Conservation (phyloP, 176 grass and related monocot species). For the Musa troglodytarum region DNA sequence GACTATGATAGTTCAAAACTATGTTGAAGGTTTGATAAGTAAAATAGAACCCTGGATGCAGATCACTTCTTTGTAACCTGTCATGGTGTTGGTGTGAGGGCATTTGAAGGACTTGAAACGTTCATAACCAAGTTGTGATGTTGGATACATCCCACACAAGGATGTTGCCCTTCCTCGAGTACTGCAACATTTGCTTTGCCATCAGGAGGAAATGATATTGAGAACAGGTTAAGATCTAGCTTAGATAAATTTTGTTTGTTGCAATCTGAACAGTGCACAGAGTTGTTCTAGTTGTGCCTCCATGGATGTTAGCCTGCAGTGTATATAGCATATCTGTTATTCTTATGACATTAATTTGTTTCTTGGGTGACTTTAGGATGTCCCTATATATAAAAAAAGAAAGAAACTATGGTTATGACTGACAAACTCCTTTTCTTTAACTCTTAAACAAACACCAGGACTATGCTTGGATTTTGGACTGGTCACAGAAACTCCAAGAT, state of each 20-base stretch:
- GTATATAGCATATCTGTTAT: not conserved
- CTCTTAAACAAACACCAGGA: constrained; percentile 17
- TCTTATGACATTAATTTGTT: not conserved
- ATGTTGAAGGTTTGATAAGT: constrained; percentile 43
- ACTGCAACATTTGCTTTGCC: constrained; percentile 87
- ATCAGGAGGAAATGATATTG: constrained; percentile 80
- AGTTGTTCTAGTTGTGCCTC: not conserved
- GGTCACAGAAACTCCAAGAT: constrained; percentile 86
- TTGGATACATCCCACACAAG: constrained; percentile 78
- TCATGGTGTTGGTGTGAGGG: constrained; percentile 92
- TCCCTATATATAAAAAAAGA: not conserved
- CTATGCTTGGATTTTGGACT: constrained; percentile 71
- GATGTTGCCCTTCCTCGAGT: constrained; percentile 89
- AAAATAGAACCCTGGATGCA: constrained; percentile 47
- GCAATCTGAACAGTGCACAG: too few relatives aligned
- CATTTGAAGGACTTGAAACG: constrained; percentile 73
- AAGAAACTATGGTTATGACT: not conserved
- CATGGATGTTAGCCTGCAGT: not conserved
- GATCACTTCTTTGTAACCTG: constrained; percentile 51
- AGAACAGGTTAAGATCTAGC: constrained; percentile 54
- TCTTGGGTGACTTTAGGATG: not conserved
- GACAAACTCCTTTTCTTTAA: not conserved
- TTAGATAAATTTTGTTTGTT: not conserved
- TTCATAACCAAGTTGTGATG: constrained; percentile 68
- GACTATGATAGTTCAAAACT: constrained; percentile 71